Evolutionary conservation across 2,329 filamentous ascomycete genomes (phyloP).

Genomic region (Aspergillus hortae): DNA sequence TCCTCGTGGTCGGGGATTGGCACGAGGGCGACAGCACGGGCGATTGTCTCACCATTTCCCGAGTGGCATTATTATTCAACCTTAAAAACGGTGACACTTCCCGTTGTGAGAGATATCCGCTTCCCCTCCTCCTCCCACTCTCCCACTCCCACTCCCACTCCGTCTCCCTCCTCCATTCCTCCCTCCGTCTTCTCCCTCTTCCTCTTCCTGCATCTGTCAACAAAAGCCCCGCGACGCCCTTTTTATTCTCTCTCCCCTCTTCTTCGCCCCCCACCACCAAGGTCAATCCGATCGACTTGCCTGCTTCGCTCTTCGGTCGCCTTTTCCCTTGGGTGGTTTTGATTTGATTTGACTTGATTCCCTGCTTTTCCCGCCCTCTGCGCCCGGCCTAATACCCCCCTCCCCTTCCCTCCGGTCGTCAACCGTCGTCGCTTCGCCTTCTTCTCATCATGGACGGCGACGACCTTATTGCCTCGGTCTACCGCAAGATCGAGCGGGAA

Average conservation of each 20-base stretch:
- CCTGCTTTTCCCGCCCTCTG: background rate
- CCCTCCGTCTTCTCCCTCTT: constrained; percentile 3
- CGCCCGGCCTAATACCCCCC: constrained; percentile 12
- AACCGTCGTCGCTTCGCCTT: constrained; percentile 15
- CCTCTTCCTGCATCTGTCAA: constrained; percentile 19
- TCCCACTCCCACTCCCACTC: constrained; percentile 1
- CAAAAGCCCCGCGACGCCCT: constrained; percentile 22
- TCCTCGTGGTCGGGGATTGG: no score
- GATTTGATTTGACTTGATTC: background rate
- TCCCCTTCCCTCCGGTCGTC: constrained; percentile 9
- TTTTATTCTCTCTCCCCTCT: background rate
- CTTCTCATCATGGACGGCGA: constrained; percentile 56
- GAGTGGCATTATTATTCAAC: constrained; percentile 5
- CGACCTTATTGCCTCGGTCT: constrained; percentile 71
- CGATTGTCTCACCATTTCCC: constrained; percentile 12
- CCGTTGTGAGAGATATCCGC: background rate
- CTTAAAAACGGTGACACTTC: background rate
- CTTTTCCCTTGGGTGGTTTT: constrained; percentile 2
- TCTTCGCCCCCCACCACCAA: background rate
- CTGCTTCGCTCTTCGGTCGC: constrained; percentile 2
- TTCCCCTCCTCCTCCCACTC: constrained; percentile 8
- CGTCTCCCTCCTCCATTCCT: constrained; percentile 8
- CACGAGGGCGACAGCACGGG: no score
- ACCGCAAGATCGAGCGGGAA: constrained; percentile 96
- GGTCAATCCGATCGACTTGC: background rate